Base-by-base conservation (phyloP, 1,284 basidiomycete genomes). In the Agaricales sp. region DNA sequence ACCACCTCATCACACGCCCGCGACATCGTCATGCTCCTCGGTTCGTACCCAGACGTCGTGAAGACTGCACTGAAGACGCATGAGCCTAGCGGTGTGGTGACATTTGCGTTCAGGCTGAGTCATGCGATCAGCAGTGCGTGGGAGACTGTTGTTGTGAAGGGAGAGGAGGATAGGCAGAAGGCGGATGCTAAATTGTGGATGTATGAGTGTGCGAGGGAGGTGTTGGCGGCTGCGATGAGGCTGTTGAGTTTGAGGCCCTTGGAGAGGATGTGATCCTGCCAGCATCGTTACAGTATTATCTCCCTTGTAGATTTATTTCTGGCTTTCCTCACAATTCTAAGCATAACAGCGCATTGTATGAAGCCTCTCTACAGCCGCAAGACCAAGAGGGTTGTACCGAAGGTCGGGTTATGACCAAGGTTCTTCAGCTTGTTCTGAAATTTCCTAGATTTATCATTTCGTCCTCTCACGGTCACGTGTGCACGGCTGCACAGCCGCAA, bases 51-150 rank as follows among this genome's bases (percentile, higher is more conserved):
- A 2, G 90, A 94, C 58, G 83, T 91, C 4, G 89, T 99, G 47
- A 83, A 84, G 59, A 81, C 78, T 1, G 92, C 94, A 2, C 70
- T 92, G 62, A 81, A 83, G 66, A 87, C 82, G 39, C 84, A 87
- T 56, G 94, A 99, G 67, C 92, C 96, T 2, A 89, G 87, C 55
- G 89, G 88, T 0, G 80, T 99, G 16, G 93, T 87, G 45, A 88
- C 85, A 4, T 90, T 80, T 58, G 77, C 78, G 43, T 87, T 90
- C 67, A 73, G 78, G 53, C 71, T 92, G 19, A 78, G 79, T 46
- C 90, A 93, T 58, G 82, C 84, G 2, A 91, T 95, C 59, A 85
- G 81, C 56, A 85, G 80, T 53, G 91, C 92, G 37, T 95, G 91
- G 92, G 92, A 94, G 68, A 79, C 77, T 4, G 73, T 92, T 2